Evolutionary conservation across 192 early-diverging fungal species (phyloP).

Genomic region (Rhizophagus sp.): DNA sequence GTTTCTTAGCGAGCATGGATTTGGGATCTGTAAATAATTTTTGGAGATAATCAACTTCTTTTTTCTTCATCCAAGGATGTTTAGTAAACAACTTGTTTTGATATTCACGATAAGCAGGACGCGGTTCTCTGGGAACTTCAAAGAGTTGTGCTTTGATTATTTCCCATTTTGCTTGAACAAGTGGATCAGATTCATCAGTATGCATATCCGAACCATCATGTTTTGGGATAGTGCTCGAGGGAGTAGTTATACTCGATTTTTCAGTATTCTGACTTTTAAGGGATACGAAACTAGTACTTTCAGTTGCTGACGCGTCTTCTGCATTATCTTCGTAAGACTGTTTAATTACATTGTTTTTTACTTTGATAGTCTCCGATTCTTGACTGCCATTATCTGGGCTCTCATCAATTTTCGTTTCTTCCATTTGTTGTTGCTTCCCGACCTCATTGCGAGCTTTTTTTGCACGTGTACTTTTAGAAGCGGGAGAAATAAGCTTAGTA

Average conservation of each 20-base stretch:
- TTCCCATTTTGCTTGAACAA: conserved; percentile 10
- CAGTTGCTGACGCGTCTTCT: not conserved
- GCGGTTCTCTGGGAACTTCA: conserved; percentile 1
- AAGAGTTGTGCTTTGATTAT: not conserved
- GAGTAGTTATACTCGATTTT: not conserved
- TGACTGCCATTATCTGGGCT: not conserved
- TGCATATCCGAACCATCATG: not conserved
- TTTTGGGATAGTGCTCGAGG: not conserved
- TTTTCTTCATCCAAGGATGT: conserved; percentile 22
- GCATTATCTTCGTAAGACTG: no score
- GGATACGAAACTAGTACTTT: not conserved
- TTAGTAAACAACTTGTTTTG: not conserved
- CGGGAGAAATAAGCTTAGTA: not conserved
- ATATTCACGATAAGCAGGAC: conserved; percentile 4
- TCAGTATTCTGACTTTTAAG: not conserved
- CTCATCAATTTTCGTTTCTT: not conserved
- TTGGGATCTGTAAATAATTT: not conserved
- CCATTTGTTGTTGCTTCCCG: not conserved
- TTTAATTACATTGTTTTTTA: not conserved
- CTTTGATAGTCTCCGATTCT: not conserved
- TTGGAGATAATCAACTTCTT: conserved; percentile 9
- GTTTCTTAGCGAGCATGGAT: not conserved
- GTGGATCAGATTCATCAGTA: not conserved
- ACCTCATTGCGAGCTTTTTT: not conserved
- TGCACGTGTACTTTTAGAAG: not conserved